Percentiles rank a stretch among this genome's conserved stretches.
These are phyloP conservation scores for Aureobasidium leucospermi DNA, from an alignment of 2,329 filamentous ascomycete species.

Conservation along the genomic window DNA sequence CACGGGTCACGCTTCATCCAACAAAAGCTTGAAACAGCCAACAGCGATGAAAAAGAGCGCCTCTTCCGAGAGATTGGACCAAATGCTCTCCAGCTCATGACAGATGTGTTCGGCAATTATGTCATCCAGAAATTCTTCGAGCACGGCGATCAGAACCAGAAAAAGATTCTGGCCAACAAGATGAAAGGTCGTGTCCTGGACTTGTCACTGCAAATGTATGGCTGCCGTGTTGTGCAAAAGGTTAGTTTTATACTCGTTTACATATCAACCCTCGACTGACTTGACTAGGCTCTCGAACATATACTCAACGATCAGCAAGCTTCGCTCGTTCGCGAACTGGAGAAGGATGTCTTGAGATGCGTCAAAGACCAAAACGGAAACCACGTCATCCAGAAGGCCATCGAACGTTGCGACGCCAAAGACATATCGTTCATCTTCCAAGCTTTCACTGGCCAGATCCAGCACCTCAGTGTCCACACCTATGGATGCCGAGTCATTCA, in stretches of 20 bases:
- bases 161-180: conserved; percentile 73
- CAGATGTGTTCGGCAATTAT: conserved; percentile 95
- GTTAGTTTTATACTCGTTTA: conserved; percentile 33
- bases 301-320: conserved; percentile 88
- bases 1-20: conserved; percentile 95
- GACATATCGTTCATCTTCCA: conserved; percentile 82
- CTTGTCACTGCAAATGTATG: conserved; percentile 83
- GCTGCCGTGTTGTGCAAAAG: conserved; percentile 93
- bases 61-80: conserved; percentile 81
- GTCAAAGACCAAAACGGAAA: conserved; percentile 89
- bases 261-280: background rate
- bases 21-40: conserved; percentile 81
- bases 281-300: conserved; percentile 64
- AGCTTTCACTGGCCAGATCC: conserved; percentile 68
- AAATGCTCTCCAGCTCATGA: conserved; percentile 84
- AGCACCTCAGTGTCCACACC: conserved; percentile 64
- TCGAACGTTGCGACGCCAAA: conserved; percentile 68
- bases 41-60: conserved; percentile 90
- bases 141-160: conserved; percentile 88
- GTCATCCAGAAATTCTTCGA: conserved; percentile 98
- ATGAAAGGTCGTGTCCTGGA: conserved; percentile 81
- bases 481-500: conserved; percentile 94
- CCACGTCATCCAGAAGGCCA: conserved; percentile 91
- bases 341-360: conserved; percentile 65
- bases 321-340: conserved; percentile 73